Percentiles rank a stretch among this genome's conserved stretches.
Conservation (phyloP, 2,329 filamentous ascomycete species). For the Colletotrichum acutatum region DNA sequence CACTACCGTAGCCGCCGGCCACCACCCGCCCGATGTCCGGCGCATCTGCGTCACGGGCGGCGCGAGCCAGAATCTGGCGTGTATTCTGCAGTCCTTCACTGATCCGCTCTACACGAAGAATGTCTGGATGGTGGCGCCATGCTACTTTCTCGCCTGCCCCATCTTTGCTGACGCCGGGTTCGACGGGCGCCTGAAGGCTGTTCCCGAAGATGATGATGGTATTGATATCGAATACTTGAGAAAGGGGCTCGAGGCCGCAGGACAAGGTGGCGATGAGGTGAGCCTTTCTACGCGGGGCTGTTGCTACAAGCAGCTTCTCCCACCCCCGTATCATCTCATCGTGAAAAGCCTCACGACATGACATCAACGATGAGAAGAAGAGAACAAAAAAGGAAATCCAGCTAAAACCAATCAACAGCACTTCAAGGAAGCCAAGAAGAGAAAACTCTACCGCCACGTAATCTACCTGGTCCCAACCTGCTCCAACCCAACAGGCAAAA, state of each 20-base stretch:
- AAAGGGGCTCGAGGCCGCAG: constrained; percentile 50
- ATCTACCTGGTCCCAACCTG: constrained; percentile 92
- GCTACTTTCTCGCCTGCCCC: constrained; percentile 86
- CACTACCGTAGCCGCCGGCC: not conserved
- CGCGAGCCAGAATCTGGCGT: constrained; percentile 84
- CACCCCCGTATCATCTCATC: not conserved
- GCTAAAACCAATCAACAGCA: constrained; percentile 4
- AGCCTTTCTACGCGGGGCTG: not conserved
- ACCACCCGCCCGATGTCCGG: constrained; percentile 52
- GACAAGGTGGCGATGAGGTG: constrained; percentile 14
- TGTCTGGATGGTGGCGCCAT: constrained; percentile 85
- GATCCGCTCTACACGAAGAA: constrained; percentile 80
- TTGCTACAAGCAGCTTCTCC: not conserved
- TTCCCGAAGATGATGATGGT: constrained; percentile 83
- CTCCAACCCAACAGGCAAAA: constrained; percentile 87
- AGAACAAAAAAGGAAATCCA: not conserved
- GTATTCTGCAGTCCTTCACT: constrained; percentile 81
- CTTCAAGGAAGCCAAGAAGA: constrained; percentile 40
- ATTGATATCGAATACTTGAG: constrained; percentile 74
- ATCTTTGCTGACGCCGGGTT: constrained; percentile 88
- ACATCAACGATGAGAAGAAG: not conserved
- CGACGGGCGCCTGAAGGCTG: constrained; percentile 70
- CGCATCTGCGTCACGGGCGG: constrained; percentile 87
- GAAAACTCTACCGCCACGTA: constrained; percentile 86
- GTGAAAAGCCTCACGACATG: not conserved